Base-by-base conservation (phyloP, 1,284 basidiomycete genomes). In the Kwoniella shivajii region DNA sequence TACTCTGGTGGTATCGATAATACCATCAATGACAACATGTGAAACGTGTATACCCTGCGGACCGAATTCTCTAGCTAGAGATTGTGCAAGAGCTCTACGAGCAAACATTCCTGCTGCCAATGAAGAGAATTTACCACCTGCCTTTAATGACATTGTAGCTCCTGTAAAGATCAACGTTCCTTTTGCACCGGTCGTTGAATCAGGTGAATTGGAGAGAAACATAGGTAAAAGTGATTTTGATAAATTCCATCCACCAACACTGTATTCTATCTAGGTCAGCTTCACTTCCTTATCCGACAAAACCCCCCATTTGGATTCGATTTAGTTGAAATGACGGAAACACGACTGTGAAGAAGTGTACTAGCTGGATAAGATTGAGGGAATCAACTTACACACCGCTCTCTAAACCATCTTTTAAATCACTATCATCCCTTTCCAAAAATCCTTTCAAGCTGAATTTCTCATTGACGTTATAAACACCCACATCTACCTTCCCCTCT, bases 21-120 rank as follows among this genome's bases (percentile, higher is more conserved):
- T 37, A 4, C 78, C 79, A 52, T 80, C 80, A 11, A 80, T 56
- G 27, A 80, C 64, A 27, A 74, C 68, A 63, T 80, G 78, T 2
- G 68, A 66, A 13, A 80, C 79, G 50, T 81, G 79, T 6, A 81
- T 58, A 1, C 75, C 77, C 51, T 78, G 56, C 0, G 77, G 73
- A 1, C 75, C 75, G 54, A 79, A 80, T 61, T 80, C 79, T 11
- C 77, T 61, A 3, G 77, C 74, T 3, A 78, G 67, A 1, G 66
- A 69, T 69, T 79, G 71, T 14, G 68, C 50, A 2, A 77, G 60
- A 0, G 68, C 64, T 34, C 72, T 57, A 10, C 72, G 58, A 3
- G 69, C 75, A 46, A 76, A 77, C 59, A 69, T 68, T 2, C 56
- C 63, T 0, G 72, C 66, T 2, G 72, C 65, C 55, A 73, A 66